Evolutionary conservation across 1,284 basidiomycete genomes (phyloP), one percentile per base, ranked within the genome.

Genomic region (Leccinum insigne): DNA sequence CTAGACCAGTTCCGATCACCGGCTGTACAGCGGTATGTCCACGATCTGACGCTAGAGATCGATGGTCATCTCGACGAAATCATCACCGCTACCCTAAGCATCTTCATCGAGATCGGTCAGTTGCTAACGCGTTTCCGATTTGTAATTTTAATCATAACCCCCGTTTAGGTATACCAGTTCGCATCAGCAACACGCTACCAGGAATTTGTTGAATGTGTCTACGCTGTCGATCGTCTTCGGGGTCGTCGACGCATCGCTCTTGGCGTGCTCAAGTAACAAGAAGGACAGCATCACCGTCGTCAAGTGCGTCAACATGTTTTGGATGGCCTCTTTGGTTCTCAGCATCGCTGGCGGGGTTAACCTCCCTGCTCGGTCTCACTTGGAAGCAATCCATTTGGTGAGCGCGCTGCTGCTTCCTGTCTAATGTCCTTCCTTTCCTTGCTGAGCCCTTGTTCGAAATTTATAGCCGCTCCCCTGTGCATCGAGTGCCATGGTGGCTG

Each of bases 301-400:
- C n/a, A 75, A 79, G 29, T 74, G 77, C 11, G 85, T 87, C 54
- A 88, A 87, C 70, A 79, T 78, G 2, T 85, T 88, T 68, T 88
- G 86, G 86, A 85, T 88, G 70, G 83, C 81, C 2, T 87, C 86
- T 0, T 70, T 88, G 63, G 78, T 89, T 2, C 84, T 89, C 72
- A 86, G 84, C 61, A 86, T 88, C 40, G 85, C 84, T 3, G 81
- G 83, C 16, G 85, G 86, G 2, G 82, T 89, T 42, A 88, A 88
- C 65, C 29, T 29, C 32, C 64, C 74, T 87, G 8, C 76, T 88
- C 0, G 85, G 84, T 26, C 72, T 88, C 26, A 83, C 83, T 2
- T 87, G 85, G 32, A 87, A 85, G 68, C 83, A 86, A 66, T 84
- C 86, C 4, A 83, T 83, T 75, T 88, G 86, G 86, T 87, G 72